phyloP scores from a whole-genome alignment of 495 filamentous ascomycete genomes.

The Aspergillus egyptiacus region DNA sequence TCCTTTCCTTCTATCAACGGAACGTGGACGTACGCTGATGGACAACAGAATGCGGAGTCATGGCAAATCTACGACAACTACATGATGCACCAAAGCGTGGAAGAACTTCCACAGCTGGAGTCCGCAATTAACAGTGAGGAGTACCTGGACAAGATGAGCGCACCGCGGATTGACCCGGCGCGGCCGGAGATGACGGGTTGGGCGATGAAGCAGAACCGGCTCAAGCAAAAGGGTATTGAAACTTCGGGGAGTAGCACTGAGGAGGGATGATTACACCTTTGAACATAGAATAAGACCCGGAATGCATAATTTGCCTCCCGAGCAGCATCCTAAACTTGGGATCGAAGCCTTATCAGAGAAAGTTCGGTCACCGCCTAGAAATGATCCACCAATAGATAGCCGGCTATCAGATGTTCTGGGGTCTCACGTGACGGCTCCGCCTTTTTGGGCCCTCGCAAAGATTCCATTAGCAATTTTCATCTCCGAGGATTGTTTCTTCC shows the following conservation, averaged over 20 bases:
- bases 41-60: slow-evolving; percentile 49
- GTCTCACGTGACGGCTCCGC: slow-evolving; percentile 2
- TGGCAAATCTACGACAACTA: slow-evolving; percentile 55
- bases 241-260: slow-evolving; percentile 21
- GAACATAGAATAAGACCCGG: not conserved
- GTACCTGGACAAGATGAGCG: slow-evolving; percentile 62
- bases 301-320: not conserved
- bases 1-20: not conserved
- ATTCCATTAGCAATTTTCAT: slow-evolving; percentile 13
- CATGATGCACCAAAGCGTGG: slow-evolving; percentile 51
- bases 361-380: too few species aligned
- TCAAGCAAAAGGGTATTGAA: slow-evolving; percentile 25
- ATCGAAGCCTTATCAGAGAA: too few species aligned
- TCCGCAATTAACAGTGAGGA: slow-evolving; percentile 50
- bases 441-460: slow-evolving; percentile 6
- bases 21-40: slow-evolving; percentile 17
- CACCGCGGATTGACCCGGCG: slow-evolving; percentile 51
- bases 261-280: slow-evolving; percentile 8
- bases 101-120: slow-evolving; percentile 44
- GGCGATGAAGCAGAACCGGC: slow-evolving; percentile 47
- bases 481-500: not conserved
- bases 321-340: not conserved
- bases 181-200: slow-evolving; percentile 43
- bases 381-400: not conserved
- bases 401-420: not conserved